These are phyloP conservation scores for Lactarius quietus DNA, from an alignment of 768 basidiomycete species.

Conservation along the genomic window DNA sequence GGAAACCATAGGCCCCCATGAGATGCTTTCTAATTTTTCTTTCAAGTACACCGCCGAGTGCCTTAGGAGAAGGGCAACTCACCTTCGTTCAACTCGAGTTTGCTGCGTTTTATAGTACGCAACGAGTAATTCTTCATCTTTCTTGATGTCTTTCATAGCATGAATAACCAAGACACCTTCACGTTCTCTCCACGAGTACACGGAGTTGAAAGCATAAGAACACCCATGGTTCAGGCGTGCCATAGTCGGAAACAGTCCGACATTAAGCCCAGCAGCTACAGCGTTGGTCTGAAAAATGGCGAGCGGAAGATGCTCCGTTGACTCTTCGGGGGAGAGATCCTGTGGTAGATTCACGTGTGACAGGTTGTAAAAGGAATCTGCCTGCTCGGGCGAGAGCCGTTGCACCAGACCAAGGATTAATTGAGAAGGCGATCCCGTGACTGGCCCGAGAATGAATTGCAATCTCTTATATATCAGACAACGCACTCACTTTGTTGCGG, in stretches of 20 bases:
- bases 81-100: slow-evolving; percentile 51
- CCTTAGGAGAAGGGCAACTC: neutral
- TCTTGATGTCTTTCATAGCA: slow-evolving; percentile 50
- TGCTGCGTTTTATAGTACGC: slow-evolving; percentile 57
- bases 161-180: slow-evolving; percentile 51
- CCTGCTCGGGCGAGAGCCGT: slow-evolving; percentile 34
- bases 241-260: slow-evolving; percentile 66
- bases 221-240: slow-evolving; percentile 69
- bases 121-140: slow-evolving; percentile 62
- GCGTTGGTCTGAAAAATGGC: slow-evolving; percentile 69
- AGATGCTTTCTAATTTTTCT: slow-evolving; percentile 43
- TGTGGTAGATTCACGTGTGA: slow-evolving; percentile 54
- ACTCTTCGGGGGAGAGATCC: slow-evolving; percentile 36
- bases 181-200: slow-evolving; percentile 56
- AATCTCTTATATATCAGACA: neutral
- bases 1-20: slow-evolving; percentile 50
- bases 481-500: slow-evolving; percentile 42
- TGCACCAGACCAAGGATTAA: slow-evolving; percentile 40
- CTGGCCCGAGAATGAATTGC: slow-evolving; percentile 30
- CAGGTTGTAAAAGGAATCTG: slow-evolving; percentile 48
- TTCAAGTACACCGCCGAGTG: too few species aligned
- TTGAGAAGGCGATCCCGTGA: slow-evolving; percentile 43
- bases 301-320: slow-evolving; percentile 46
- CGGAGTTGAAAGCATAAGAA: slow-evolving; percentile 60
- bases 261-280: slow-evolving; percentile 48